phyloP scores from a whole-genome alignment of 2,329 filamentous ascomycete species.

The Trichoderma sp. region DNA sequence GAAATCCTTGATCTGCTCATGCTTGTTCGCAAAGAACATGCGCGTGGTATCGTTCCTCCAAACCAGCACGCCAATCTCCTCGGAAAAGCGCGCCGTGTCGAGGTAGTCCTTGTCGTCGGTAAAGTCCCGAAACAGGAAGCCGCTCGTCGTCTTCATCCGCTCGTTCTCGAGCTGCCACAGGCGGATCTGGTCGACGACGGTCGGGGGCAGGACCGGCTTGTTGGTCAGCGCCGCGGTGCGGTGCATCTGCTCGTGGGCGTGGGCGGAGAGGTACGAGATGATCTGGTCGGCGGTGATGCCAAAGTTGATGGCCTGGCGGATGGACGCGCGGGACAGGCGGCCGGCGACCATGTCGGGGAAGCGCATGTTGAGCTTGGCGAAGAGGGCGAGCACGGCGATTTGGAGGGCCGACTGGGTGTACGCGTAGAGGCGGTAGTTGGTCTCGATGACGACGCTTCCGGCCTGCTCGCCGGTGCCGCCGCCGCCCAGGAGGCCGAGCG shows the following conservation, averaged over 20 bases:
- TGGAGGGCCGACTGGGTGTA: constrained; percentile 94
- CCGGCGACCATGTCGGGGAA: constrained; percentile 95
- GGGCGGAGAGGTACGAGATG: constrained; percentile 85
- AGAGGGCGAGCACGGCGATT: constrained; percentile 90
- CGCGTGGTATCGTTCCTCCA: constrained; percentile 81
- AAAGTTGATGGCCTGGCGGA: constrained; percentile 81
- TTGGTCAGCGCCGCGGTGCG: constrained; percentile 61
- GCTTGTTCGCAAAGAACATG: constrained; percentile 88
- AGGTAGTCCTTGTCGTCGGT: constrained; percentile 69
- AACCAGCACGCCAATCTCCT: constrained; percentile 84
- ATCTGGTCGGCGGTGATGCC: constrained; percentile 97
- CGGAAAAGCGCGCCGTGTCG: constrained; percentile 74
- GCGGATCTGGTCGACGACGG: constrained; percentile 94
- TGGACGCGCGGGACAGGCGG: constrained; percentile 83
- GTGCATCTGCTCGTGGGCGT: constrained; percentile 93
- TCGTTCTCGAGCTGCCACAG: constrained; percentile 98
- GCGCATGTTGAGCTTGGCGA: constrained; percentile 82
- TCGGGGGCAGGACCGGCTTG: constrained; percentile 81
- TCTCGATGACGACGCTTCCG: constrained; percentile 94
- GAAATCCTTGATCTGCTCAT: constrained; percentile 85
- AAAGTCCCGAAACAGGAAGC: constrained; percentile 91
- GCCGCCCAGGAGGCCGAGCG: constrained; percentile 40
- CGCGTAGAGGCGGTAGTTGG: constrained; percentile 95
- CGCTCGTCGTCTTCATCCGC: constrained; percentile 79
- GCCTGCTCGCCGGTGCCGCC: constrained; percentile 47